These are phyloP conservation scores for Oryza meyeriana DNA, from an alignment of 176 grass and related monocot genomes.

Conservation along the genomic window DNA sequence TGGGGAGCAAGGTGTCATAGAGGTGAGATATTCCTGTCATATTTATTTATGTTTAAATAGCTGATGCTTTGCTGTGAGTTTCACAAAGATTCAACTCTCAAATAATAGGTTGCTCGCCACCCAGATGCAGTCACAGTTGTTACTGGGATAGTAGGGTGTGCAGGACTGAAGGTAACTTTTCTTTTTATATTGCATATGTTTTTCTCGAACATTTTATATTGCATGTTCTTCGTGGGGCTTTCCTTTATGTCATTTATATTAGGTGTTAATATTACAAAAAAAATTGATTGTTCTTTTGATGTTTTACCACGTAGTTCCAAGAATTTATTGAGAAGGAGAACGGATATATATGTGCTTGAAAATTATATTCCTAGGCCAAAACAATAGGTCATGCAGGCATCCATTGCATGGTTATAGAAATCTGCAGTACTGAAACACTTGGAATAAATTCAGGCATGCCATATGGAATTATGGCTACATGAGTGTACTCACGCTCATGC, in stretches of 20 bases:
- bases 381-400: neutral
- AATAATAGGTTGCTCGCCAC: slow-evolving; percentile 78
- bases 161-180: slow-evolving; percentile 84
- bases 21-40: slow-evolving; percentile 44
- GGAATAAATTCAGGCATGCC: too few species aligned
- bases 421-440: neutral
- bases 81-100: slow-evolving; percentile 1
- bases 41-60: slow-evolving; percentile 4
- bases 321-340: neutral
- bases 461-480: neutral
- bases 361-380: neutral
- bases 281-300: neutral
- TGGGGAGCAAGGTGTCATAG: slow-evolving; percentile 88
- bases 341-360: neutral
- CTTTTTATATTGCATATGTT: slow-evolving; percentile 8
- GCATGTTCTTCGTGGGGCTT: neutral
- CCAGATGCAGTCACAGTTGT: slow-evolving; percentile 89
- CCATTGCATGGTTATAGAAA: neutral
- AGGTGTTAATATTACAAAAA: neutral
- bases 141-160: slow-evolving; percentile 98
- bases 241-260: slow-evolving; percentile 16
- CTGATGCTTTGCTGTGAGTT: neutral
- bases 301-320: neutral
- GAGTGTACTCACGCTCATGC: neutral
- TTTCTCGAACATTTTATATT: too few species aligned